Conservation (phyloP, 2,329 filamentous ascomycete species). For the Nigrospora osmanthi region DNA sequence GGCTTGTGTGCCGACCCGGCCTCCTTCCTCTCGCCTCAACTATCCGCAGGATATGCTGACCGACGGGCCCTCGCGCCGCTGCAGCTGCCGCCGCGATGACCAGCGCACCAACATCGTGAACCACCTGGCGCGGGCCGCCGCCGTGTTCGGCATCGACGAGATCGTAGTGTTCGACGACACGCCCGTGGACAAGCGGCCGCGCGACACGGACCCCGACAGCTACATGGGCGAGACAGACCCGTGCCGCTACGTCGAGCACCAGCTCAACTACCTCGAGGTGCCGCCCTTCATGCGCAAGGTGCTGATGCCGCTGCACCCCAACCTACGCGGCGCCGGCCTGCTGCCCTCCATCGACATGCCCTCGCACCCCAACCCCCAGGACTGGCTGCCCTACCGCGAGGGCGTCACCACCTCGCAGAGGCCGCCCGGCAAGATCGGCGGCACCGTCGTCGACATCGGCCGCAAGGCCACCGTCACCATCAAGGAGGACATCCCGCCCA, state of each 20-base stretch:
- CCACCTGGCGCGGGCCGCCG: constrained; percentile 71
- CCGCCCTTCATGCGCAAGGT: constrained; percentile 72
- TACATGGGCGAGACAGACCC: constrained; percentile 69
- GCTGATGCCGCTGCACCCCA: constrained; percentile 72
- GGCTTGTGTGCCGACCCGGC: constrained; percentile 9
- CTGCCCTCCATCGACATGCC: constrained; percentile 78
- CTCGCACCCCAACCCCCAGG: constrained; percentile 67
- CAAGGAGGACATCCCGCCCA: constrained; percentile 53
- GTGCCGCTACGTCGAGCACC: constrained; percentile 70
- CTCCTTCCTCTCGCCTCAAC: background rate
- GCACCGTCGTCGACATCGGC: constrained; percentile 53
- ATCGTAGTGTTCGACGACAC: constrained; percentile 74
- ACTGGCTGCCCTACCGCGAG: constrained; percentile 75
- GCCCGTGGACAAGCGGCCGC: constrained; percentile 34
- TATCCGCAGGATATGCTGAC: background rate
- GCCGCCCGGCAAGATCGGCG: constrained; percentile 28
- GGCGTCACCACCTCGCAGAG: constrained; percentile 53
- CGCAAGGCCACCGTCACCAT: constrained; percentile 49
- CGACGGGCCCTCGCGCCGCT: constrained; percentile 3
- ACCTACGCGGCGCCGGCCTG: constrained; percentile 64
- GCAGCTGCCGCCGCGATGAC: constrained; percentile 63
- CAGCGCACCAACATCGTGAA: constrained; percentile 66
- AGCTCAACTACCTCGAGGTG: constrained; percentile 76
- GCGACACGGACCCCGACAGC: constrained; percentile 39
- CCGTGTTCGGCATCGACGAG: constrained; percentile 80